Base-by-base conservation (phyloP, 768 basidiomycete genomes). In the Termitomyces sp. region DNA sequence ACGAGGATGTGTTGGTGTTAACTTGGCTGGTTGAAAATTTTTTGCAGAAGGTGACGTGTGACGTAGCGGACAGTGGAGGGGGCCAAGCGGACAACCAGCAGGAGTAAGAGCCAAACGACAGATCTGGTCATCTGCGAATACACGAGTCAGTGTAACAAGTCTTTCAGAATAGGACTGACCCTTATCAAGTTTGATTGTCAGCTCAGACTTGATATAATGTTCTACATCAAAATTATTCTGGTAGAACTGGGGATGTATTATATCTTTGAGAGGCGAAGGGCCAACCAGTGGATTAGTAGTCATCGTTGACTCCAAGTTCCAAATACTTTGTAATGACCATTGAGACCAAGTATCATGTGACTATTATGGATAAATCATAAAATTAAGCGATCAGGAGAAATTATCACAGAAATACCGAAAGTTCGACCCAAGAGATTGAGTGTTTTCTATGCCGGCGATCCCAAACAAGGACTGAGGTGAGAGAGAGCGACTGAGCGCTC, bases 211-310 rank as follows among this genome's bases (percentile, higher is more conserved):
- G 66, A 94, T 81, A 68, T 83, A 91, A 4, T 76, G 67, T 70
- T 98, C 95, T 57, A 89, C 86, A 45, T 84, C 77, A 58, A 97
- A 88, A 71, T 91, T 91, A 62, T 94, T 91, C 72, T 98, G 95
- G 72, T 97, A 94, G 69, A 97, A 95, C 68, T 96, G 94, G 2
- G 95, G 95, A 63, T 86, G 74, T 50, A 98, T 80, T 61, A 93
- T 76, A 72, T 93, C 91, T 66, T 76, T 79, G 59, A 87, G 77
- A 18, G 76, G 62, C 46, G 84, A 86, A 18, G 84, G 84, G 8
- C 79, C 84, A 48, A 77, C 77, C 53, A 87, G 77, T 37, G 83
- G 81, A 68, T 77, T 81, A 75, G 42, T 33, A 36, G 54, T 46
- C 54, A 55, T 55, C n/a, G 9, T 42, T 20, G 5, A 42, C n/a